These are phyloP conservation scores for Bothriochloa decipiens DNA, from an alignment of 176 grass and related monocot species.

Conservation along the genomic window DNA sequence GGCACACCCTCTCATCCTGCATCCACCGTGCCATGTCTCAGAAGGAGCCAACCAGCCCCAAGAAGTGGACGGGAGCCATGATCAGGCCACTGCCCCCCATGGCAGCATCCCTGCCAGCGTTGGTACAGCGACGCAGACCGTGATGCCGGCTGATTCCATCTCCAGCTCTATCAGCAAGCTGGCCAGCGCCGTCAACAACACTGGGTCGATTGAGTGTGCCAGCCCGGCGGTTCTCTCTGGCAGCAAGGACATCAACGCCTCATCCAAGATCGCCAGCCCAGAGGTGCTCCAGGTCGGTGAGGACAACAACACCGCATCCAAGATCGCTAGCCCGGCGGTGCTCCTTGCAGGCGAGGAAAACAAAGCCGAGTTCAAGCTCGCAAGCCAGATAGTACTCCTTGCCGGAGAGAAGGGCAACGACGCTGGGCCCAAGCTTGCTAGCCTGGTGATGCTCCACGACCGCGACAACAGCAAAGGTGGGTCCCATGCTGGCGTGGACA, in stretches of 20 bases:
- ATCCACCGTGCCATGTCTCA: not conserved
- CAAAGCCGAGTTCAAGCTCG: not conserved
- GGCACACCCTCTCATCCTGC: not conserved
- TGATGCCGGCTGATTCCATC: not conserved
- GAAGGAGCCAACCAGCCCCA: not conserved
- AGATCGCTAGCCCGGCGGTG: not conserved
- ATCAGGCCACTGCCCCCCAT: not conserved
- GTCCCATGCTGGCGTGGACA: not conserved
- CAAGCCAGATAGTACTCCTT: not conserved
- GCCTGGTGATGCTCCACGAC: too few species aligned
- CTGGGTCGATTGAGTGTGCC: not conserved
- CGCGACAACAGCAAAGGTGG: too few species aligned
- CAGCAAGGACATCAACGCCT: not conserved
- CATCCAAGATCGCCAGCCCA: too few species aligned
- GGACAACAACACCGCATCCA: not conserved
- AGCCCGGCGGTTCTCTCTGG: not conserved
- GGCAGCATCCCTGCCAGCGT: not conserved
- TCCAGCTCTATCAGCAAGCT: not conserved
- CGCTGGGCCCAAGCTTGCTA: not conserved
- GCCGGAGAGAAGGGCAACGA: not conserved
- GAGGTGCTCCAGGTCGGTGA: not conserved
- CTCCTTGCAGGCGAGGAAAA: not conserved
- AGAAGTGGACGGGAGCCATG: slow-evolving; percentile 5
- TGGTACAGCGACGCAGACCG: not conserved
- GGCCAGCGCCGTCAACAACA: not conserved